Base-by-base conservation (phyloP, 306 rosid genomes). In the Pyrus betulifolia region DNA sequence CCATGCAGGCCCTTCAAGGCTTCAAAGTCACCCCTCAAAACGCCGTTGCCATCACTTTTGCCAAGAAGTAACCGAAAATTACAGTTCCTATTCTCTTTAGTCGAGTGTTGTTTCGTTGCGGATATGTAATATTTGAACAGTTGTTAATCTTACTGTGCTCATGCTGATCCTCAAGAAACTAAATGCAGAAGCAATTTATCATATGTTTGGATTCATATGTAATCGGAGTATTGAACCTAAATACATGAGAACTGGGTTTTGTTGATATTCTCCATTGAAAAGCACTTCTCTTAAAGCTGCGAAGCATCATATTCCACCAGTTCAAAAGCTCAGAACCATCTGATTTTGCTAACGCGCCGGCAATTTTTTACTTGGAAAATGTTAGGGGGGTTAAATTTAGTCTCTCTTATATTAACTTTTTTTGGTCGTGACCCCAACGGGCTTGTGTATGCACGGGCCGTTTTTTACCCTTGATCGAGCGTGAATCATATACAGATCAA, bases 1-100 rank as follows among this genome's bases (percentile, higher is more conserved):
- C 98, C 27, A 96, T 92, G 99, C 96, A 91, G 76, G 88, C 97
- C 44, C 99, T 96, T 69, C 91, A 92, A 51, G 98, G 98, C 83
- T 96, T 96, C 87, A 92, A 87, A 87, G 88, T 96, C 79, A 93
- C 94, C 67, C 98, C 99, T 46, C 98, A 91, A 62, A 91, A 91
- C 80, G 93, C 99, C 75, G 89, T 96, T 91, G 75, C 81, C 66
- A 87, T 96, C 78, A 83, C 82, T 81, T 96, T 92, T 69, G 99
- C 99, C 45, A 96, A 96, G 93, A 96, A 96, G 96, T 93, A 82
- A 78, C 75, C 25, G 65, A 25, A 63, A 10, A 19, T 42, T 13
- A 62, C 21, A 6, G 11, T 27, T 44, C 70, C 9, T 5, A 1
- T 23, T 61, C 49, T 83, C 75, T 74, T 63, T 55, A 62, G 35